These are phyloP conservation scores for Tetrapisispora iriomotensis DNA, from an alignment of 805 yeast genomes.

Conservation along the genomic window DNA sequence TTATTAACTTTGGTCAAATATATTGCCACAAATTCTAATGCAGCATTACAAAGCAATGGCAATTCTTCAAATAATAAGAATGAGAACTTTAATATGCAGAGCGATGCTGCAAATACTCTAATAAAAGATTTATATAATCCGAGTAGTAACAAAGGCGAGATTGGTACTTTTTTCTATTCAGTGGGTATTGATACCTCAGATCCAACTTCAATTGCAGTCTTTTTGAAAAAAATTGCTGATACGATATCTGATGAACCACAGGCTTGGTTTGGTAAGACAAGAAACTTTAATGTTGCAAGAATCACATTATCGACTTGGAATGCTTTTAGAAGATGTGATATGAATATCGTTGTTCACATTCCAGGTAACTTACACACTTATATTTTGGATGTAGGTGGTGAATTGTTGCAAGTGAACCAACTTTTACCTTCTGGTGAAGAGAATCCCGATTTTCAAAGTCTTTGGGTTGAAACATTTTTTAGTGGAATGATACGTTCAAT, in stretches of 20 bases:
- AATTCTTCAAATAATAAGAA: constrained; percentile 4
- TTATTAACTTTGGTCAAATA: constrained; percentile 35
- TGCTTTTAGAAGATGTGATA: constrained; percentile 51
- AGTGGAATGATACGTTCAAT: constrained; percentile 68
- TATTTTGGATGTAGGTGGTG: constrained; percentile 25
- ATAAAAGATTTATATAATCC: constrained; percentile 16
- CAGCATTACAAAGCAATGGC: constrained; percentile 4
- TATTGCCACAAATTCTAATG: constrained; percentile 15
- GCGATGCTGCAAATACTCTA: constrained; percentile 3
- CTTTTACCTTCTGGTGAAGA: constrained; percentile 36
- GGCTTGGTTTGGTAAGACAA: constrained; percentile 71
- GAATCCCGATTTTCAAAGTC: constrained; percentile 38
- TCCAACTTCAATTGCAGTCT: constrained; percentile 70
- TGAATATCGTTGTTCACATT: constrained; percentile 60
- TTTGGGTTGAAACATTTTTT: constrained; percentile 46
- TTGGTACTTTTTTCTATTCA: constrained; percentile 66
- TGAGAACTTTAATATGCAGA: background rate
- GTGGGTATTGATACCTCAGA: constrained; percentile 70
- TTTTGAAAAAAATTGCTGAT: constrained; percentile 56
- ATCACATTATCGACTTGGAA: constrained; percentile 62
- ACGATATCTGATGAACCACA: constrained; percentile 54
- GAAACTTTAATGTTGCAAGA: constrained; percentile 59
- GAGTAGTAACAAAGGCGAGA: constrained; percentile 37
- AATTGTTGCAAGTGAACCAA: constrained; percentile 17
- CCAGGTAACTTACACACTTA: constrained; percentile 63